A percentile compares a stretch with the other conserved stretches of the same genome.
Evolutionary conservation across 2,329 filamentous ascomycete genomes (phyloP).

Genomic region (Penicillium sp.): DNA sequence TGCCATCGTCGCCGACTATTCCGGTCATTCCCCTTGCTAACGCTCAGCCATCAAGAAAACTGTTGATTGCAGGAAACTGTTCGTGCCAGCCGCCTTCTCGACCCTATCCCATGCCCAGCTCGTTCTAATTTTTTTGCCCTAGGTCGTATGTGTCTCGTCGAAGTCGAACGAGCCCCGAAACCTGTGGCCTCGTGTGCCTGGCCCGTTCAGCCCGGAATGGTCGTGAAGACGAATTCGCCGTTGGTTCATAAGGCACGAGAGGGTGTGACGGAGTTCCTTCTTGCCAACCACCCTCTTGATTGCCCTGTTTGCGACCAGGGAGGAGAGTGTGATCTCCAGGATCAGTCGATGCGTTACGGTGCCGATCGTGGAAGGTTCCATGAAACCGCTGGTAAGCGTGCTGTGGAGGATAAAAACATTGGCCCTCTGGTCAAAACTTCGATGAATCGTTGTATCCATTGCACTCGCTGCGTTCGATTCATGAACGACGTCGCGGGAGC

Average conservation of each 20-base stretch:
- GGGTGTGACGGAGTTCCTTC: conserved; percentile 97
- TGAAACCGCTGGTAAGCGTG: conserved; percentile 92
- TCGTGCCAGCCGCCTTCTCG: conserved; percentile 15
- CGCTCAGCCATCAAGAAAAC: conserved; percentile 61
- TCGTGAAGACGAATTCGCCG: conserved; percentile 96
- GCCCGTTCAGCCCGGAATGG: conserved; percentile 98
- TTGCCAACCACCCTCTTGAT: conserved; percentile 94
- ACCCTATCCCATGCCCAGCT: not conserved
- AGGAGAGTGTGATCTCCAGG: conserved; percentile 97
- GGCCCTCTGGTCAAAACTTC: conserved; percentile 97
- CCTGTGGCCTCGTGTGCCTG: conserved; percentile 97
- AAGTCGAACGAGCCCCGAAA: conserved; percentile 94
- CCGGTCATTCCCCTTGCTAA: conserved; percentile 23
- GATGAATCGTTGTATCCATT: conserved; percentile 99
- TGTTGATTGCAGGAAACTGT: conserved; percentile 99
- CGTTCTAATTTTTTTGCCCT: not conserved
- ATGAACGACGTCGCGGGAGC: conserved; percentile 96
- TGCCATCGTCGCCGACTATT: conserved; percentile 17
- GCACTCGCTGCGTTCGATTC: conserved; percentile 95
- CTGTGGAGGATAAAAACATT: conserved; percentile 99
- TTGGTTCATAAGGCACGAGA: conserved; percentile 96
- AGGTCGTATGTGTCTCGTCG: conserved; percentile 94
- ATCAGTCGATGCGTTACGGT: conserved; percentile 99
- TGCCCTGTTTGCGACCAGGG: conserved; percentile 98
- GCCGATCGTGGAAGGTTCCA: conserved; percentile 95